Base-by-base conservation (phyloP, 345 rosid species). In the Lenwebbia sp. region DNA sequence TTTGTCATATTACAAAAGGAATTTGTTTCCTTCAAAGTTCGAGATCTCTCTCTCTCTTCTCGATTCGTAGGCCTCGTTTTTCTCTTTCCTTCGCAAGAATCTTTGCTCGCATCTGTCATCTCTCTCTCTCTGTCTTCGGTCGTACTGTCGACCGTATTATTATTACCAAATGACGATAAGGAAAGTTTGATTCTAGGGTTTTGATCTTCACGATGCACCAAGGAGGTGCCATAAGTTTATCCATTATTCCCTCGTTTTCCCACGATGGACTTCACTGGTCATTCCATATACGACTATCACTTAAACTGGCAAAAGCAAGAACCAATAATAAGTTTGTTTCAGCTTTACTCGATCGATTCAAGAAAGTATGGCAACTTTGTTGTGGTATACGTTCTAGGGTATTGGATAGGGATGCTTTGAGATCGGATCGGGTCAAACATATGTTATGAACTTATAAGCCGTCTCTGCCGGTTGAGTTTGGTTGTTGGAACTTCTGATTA, bases 161-260 rank as follows among this genome's bases (percentile, higher is more conserved):
- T 88, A 88, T 91, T 85, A 90, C 90, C 92, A 90, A 90, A 93
- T 91, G 89, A 91, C 92, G 85, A 86, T 86, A 82, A 19, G 57
- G 47, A 37, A 70, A 40, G 81, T 37, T 22, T 70, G 25, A 37
- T 70, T 70, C 47, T 70, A 37, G 47, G 81, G 81, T 37, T 70
- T 70, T 70, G 47, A 33, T 70, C 81, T 70, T 7, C 47, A 41
- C 33, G 23, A 21, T 53, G 49, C 33, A n/a, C 55, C 81, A 13
- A n/a, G 47, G 33, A 55, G 52, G 54, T 60, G 53, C 9, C 51
- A n/a, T 60, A 84, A 90, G 76, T 54, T 55, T 37, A 15, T 4
- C 25, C 49, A 56, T 40, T 49, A 75, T 23, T 62, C 85, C 53
- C 49, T 57, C 84, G 25, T n/a, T 50, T 50, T 22, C 47, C 47